These are phyloP conservation scores for Melanopsichium pennsylvanicum DNA, from an alignment of 1,284 basidiomycete species.

Conservation along the genomic window DNA sequence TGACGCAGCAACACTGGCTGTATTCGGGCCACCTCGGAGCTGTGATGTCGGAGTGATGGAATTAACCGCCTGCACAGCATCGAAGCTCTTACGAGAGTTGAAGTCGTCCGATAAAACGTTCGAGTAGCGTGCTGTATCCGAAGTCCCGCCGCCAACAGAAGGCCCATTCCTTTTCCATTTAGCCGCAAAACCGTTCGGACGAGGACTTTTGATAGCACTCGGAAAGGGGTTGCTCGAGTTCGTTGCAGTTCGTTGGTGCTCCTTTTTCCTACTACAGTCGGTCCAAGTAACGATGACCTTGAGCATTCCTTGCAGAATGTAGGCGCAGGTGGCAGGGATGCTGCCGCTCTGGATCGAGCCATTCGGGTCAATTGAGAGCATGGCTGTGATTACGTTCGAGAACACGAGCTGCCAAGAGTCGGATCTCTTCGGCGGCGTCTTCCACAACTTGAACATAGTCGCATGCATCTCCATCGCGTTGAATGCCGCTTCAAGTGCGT, in stretches of 20 bases:
- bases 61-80: slow-evolving; percentile 3
- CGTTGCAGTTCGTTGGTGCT: slow-evolving; percentile 11
- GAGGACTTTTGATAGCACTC: neutral
- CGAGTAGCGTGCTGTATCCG: slow-evolving; percentile 5
- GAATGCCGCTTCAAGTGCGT: slow-evolving; percentile 37
- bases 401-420: slow-evolving; percentile 39
- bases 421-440: slow-evolving; percentile 30
- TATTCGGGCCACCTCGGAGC: neutral
- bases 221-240: too few species aligned
- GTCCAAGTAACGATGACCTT: slow-evolving; percentile 38
- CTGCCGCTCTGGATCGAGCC: slow-evolving; percentile 33
- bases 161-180: too few species aligned
- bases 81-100: slow-evolving; percentile 3
- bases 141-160: too few species aligned
- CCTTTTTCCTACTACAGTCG: slow-evolving; percentile 28
- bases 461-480: slow-evolving; percentile 45
- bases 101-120: slow-evolving; percentile 1
- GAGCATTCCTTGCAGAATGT: slow-evolving; percentile 36
- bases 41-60: neutral
- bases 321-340: slow-evolving; percentile 40
- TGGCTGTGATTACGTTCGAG: slow-evolving; percentile 11
- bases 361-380: slow-evolving; percentile 24
- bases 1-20: too few species aligned
- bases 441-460: slow-evolving; percentile 40
- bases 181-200: neutral